Evolutionary conservation across 805 yeast species (phyloP).

Genomic region (Zygosaccharomyces kombuchaensis): DNA sequence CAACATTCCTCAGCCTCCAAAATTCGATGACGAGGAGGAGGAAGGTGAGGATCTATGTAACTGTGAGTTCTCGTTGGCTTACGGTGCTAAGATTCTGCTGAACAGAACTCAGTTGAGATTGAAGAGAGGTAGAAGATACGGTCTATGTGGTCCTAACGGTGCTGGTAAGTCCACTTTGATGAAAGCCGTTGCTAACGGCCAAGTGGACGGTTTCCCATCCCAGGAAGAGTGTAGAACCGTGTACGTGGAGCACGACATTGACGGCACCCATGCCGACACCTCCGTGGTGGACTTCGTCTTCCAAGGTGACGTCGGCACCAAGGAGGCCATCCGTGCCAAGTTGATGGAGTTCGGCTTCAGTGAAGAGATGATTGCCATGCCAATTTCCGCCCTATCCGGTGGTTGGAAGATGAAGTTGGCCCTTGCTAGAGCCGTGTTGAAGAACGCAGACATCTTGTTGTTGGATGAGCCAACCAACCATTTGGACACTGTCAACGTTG

Average conservation of each 20-base stretch:
- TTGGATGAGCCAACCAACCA: constrained; percentile 99
- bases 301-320: constrained; percentile 68
- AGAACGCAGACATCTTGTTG: constrained; percentile 95
- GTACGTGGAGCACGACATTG: constrained; percentile 99
- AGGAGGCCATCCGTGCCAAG: constrained; percentile 66
- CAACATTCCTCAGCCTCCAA: constrained; percentile 95
- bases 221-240: constrained; percentile 99
- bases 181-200: constrained; percentile 97
- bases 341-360: constrained; percentile 89
- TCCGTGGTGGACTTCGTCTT: constrained; percentile 88
- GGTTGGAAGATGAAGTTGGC: constrained; percentile 99
- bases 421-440: constrained; percentile 97
- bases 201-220: constrained; percentile 99
- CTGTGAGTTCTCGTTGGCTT: constrained; percentile 99
- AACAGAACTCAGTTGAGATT: constrained; percentile 99
- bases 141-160: constrained; percentile 99
- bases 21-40: constrained; percentile 94
- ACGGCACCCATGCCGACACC: constrained; percentile 96
- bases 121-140: constrained; percentile 98
- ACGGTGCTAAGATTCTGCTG: constrained; percentile 99
- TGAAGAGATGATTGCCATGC: constrained; percentile 89
- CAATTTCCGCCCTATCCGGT: constrained; percentile 96
- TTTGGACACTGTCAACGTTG: constrained; percentile 99
- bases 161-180: constrained; percentile 99
- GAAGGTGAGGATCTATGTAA: constrained; percentile 99